Conservation (phyloP, 495 filamentous ascomycete genomes). For the Xylaria curta region DNA sequence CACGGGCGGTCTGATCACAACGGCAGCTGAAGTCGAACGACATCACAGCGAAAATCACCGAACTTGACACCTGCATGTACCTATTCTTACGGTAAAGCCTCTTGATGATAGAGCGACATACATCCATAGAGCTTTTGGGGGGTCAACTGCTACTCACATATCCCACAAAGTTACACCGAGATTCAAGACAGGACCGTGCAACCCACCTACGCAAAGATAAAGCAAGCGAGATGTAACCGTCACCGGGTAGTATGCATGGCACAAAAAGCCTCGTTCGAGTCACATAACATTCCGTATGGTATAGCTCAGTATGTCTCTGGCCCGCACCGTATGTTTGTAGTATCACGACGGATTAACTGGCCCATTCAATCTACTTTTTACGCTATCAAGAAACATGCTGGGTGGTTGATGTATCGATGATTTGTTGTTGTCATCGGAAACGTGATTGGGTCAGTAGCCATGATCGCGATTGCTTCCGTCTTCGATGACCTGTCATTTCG, state of each 20-base stretch:
- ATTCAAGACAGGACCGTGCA: constrained; percentile 5
- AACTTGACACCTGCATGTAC: background rate
- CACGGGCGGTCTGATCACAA: background rate
- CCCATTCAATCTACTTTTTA: background rate
- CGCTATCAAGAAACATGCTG: background rate
- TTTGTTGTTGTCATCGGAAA: background rate
- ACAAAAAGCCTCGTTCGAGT: background rate
- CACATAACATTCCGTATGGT: background rate
- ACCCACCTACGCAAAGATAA: constrained; percentile 6
- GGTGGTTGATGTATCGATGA: background rate
- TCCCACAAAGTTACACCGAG: constrained; percentile 3
- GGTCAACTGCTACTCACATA: background rate
- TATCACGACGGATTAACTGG: background rate
- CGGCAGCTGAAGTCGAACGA: background rate
- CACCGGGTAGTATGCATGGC: background rate
- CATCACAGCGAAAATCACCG: background rate
- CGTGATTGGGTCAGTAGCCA: background rate
- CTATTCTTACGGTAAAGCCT: background rate
- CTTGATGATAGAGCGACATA: background rate
- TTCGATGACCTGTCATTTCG: background rate
- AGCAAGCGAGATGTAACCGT: constrained; percentile 10
- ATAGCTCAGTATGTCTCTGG: background rate
- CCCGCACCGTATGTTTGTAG: background rate
- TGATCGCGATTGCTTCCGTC: background rate
- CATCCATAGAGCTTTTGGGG: background rate